Conservation (phyloP, 2,329 filamentous ascomycete genomes). For the Neobulgaria alba region DNA sequence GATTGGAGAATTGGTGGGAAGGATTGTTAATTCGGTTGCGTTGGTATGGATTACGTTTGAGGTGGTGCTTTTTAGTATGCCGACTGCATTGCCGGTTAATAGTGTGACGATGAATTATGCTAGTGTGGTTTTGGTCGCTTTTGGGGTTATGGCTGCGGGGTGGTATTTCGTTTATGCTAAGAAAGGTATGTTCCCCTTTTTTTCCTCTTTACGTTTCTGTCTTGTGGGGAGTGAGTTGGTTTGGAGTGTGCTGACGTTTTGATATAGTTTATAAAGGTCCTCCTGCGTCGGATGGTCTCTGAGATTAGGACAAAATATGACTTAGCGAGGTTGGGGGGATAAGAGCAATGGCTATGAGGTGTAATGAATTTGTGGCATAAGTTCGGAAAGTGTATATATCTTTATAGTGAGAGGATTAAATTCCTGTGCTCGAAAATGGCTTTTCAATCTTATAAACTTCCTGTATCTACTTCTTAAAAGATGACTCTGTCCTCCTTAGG, state of each 20-base stretch:
- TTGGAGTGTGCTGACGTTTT: neutral
- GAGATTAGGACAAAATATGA: too few species aligned
- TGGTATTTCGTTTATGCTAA: slow-evolving; percentile 45
- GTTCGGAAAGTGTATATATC: neutral
- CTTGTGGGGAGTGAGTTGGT: neutral
- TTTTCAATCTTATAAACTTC: too few species aligned
- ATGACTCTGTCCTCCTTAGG: too few species aligned
- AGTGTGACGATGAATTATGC: slow-evolving; percentile 47
- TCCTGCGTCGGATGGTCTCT: slow-evolving; percentile 18
- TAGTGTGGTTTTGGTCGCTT: slow-evolving; percentile 45
- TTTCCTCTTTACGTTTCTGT: neutral
- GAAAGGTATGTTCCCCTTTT: slow-evolving; percentile 34
- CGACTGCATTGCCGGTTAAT: slow-evolving; percentile 48
- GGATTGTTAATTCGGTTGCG: slow-evolving; percentile 47
- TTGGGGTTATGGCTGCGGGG: slow-evolving; percentile 39
- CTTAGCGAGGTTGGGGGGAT: too few species aligned
- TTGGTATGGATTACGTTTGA: slow-evolving; percentile 50
- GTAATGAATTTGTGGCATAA: too few species aligned
- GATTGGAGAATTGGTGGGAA: slow-evolving; percentile 50
- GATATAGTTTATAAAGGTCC: slow-evolving; percentile 17
- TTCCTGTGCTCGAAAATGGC: too few species aligned
- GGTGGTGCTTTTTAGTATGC: slow-evolving; percentile 56
- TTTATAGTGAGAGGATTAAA: neutral
- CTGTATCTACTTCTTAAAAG: too few species aligned
- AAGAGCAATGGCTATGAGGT: too few species aligned